phyloP scores from a whole-genome alignment of 2,329 filamentous ascomycete genomes.

The Penicillium sp. region DNA sequence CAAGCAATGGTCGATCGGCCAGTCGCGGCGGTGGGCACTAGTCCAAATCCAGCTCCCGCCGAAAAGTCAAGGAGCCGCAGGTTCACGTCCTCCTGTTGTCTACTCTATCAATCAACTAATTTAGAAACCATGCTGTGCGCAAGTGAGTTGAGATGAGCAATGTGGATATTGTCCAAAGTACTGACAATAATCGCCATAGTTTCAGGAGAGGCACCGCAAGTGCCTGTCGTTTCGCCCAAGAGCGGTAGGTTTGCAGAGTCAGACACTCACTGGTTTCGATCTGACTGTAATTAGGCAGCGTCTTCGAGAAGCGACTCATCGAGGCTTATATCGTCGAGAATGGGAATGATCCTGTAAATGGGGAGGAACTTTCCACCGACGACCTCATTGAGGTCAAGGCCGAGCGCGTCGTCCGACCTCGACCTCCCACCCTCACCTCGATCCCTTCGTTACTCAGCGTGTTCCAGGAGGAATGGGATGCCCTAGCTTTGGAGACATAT shows the following conservation, averaged over 20 bases:
- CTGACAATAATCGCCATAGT: slow-evolving; percentile 59
- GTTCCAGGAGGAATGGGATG: slow-evolving; percentile 99
- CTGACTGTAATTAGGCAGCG: slow-evolving; percentile 65
- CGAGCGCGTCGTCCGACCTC: slow-evolving; percentile 80
- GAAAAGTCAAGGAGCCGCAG: slow-evolving; percentile 44
- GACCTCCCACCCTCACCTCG: slow-evolving; percentile 91
- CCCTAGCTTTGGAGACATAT: slow-evolving; percentile 87
- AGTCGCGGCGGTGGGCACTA: slow-evolving; percentile 32
- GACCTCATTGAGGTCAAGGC: slow-evolving; percentile 89
- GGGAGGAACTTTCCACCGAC: slow-evolving; percentile 79
- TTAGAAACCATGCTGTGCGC: slow-evolving; percentile 62
- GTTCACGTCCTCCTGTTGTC: slow-evolving; percentile 35
- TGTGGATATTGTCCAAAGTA: neutral
- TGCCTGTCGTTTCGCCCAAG: slow-evolving; percentile 93
- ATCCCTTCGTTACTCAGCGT: slow-evolving; percentile 92
- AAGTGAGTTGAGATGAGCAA: slow-evolving; percentile 57
- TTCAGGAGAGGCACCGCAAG: slow-evolving; percentile 93
- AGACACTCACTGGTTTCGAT: slow-evolving; percentile 21
- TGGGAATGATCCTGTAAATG: slow-evolving; percentile 87
- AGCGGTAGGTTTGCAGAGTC: slow-evolving; percentile 67
- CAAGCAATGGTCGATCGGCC: slow-evolving; percentile 30
- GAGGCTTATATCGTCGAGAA: slow-evolving; percentile 94
- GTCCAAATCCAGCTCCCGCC: slow-evolving; percentile 37
- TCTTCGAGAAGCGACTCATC: slow-evolving; percentile 94
- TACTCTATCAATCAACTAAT: slow-evolving; percentile 27